Evolutionary conservation across 2,329 filamentous ascomycete species (phyloP).

Genomic region (Rhinocladiella mackenziei): DNA sequence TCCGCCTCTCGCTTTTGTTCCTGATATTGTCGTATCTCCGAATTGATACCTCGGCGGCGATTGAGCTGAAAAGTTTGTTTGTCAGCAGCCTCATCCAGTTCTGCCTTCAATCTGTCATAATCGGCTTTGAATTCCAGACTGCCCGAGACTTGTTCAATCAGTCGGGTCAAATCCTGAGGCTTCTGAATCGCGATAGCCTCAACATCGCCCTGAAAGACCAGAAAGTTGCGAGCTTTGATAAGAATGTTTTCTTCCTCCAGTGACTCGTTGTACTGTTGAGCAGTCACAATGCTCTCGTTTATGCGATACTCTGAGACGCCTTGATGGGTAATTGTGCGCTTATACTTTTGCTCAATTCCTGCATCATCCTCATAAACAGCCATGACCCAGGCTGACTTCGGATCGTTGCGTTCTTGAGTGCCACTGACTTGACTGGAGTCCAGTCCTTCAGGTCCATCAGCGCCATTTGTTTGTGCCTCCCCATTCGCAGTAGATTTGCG

Average conservation of each 20-base stretch:
- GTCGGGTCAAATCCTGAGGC: conserved; percentile 82
- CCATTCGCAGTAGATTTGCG: conserved; percentile 90
- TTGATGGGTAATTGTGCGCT: conserved; percentile 82
- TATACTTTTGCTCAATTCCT: conserved; percentile 92
- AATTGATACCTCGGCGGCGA: conserved; percentile 88
- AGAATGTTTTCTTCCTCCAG: conserved; percentile 92
- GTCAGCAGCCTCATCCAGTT: conserved; percentile 81
- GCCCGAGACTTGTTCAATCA: conserved; percentile 97
- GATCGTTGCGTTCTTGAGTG: conserved; percentile 64
- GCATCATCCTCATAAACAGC: conserved; percentile 98
- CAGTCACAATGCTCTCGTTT: conserved; percentile 84
- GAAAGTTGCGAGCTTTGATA: conserved; percentile 95
- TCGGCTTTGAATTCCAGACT: conserved; percentile 91
- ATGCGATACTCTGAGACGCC: conserved; percentile 95
- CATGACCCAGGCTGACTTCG: conserved; percentile 97
- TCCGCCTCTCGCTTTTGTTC: conserved; percentile 96
- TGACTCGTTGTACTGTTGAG: conserved; percentile 87
- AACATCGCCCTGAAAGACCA: conserved; percentile 97
- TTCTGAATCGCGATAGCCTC: conserved; percentile 95
- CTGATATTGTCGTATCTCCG: conserved; percentile 95
- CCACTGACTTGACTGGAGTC: conserved; percentile 58
- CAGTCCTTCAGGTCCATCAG: conserved; percentile 61
- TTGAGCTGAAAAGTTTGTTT: conserved; percentile 85
- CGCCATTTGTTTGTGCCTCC: conserved; percentile 57
- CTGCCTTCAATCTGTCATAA: conserved; percentile 83